Evolutionary conservation across 768 basidiomycete species (phyloP), one percentile per base, ranked within the genome.

Genomic region (Postia placenta): DNA sequence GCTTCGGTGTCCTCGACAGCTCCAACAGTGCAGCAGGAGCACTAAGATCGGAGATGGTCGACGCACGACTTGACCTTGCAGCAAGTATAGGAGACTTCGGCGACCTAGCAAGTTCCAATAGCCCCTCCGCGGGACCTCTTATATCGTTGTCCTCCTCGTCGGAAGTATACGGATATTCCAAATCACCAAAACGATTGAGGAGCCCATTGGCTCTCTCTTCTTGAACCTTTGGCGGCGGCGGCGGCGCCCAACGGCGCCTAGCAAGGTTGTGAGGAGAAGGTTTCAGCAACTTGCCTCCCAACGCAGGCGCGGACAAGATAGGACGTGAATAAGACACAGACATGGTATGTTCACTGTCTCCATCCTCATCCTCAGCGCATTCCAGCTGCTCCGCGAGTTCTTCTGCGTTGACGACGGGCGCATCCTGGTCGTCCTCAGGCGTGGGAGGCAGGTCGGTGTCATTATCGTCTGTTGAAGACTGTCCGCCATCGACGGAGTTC

Each of bases 221-320:
- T n/a, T n/a, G n/a, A n/a, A n/a, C n/a, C n/a, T n/a, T n/a, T n/a
- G n/a, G n/a, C n/a, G n/a, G n/a, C n/a, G 56, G 55, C 23, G 51
- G 41, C 2, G 57, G 55, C 3, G 58, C 60, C 62, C 62, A 64
- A 2, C 60, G 56, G 14, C 60, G 60, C 19, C 52, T 57, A 2
- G 62, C 59, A 7, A 64, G 47, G 48, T 64, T 64, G 51, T 62
- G 51, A 3, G 62, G 62, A 28, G 54, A 60, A 17, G 62, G 62
- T 40, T 56, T 58, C 45, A 55, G 53, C 45, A 60, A 17, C 35
- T 49, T 46, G 28, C 49, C 55, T 12, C 52, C 28, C 11, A n/a
- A 33, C 20, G 45, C 39, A 17, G 42, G 23, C n/a, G 41, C 22
- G 17, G 45, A 24, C 40, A 4, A 45, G 20, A 3, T 48, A 45